Base-by-base conservation (phyloP, 306 rosid species). In the Fragaria vesca region DNA sequence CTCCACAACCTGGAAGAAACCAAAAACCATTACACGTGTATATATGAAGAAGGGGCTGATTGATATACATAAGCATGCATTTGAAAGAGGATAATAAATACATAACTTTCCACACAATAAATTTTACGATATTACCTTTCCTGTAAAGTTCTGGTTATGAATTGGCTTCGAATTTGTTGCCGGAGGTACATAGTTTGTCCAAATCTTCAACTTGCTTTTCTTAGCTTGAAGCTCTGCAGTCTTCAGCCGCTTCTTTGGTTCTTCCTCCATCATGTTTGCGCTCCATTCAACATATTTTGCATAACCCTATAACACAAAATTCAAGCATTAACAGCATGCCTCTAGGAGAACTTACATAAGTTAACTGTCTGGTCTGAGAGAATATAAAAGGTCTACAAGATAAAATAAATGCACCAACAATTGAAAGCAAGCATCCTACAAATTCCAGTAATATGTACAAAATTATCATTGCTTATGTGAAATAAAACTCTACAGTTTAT, bases 231-330 rank as follows among this genome's bases (percentile, higher is more conserved):
- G 97, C 80, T 96, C 98, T 69, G 97, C 94, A 84, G 84, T 52
- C 86, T 96, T 96, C 80, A 96, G 83, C 82, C n/a, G 84, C 79
- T 94, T 78, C 81, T 96, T 96, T 43, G 96, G 93, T 48, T 96
- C 97, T 78, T 96, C 99, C 85, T 93, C 99, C 99, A 96, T 90
- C 94, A 86, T 93, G 73, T 91, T 93, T 21, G 98, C 99, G 82
- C 99, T 96, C 99, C 99, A 96, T 81, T 93, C 99, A 81, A 96
- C 96, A 79, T 90, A 96, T 79, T 88, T 96, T 43, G 92, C 98
- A 73, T 76, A 82, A 73, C 99, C 99, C 99, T 96, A 47, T 15
- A 73, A 21, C 40, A 13, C 65, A 40, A 43, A 43, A 43, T 36
- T 50, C 21, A 32, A 48, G 46, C 17, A 20, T 77, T 16, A 78